Base-by-base conservation (phyloP, 805 yeast genomes). In the Henningerozyma blattae region DNA sequence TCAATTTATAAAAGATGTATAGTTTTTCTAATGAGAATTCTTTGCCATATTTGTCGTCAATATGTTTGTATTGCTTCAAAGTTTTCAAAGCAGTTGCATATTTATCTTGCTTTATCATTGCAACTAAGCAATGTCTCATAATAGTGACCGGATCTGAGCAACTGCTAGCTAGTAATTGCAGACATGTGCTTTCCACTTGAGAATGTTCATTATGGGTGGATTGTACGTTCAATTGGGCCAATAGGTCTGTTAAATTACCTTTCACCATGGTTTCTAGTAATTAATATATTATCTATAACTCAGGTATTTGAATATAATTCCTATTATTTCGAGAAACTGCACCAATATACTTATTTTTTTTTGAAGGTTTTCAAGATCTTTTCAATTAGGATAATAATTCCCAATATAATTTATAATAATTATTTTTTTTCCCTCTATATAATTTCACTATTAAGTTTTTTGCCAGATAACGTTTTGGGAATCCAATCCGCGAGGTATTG, bases 51-150 rank as follows among this genome's bases (percentile, higher is more conserved):
- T 62, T 48, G 5, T 59, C 64, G 14, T 58, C 59, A 1, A 65
- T 54, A 14, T 62, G 59, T 9, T 46, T 43, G 31, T 54, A 46
- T 32, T 64, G 56, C 15, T 58, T 46, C 30, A 77, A 48, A 27
- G 73, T 45, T 30, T 64, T 59, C 13, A 56, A 45, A 0, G 81
- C 85, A 36, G 60, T 56, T 33, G 59, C 54, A 49, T 79, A 80
- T 40, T 68, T 68, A 49, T 79, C 87, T 47, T 72, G 59, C 46
- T 76, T 73, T 53, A 79, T 77, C 46, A 75, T 56, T 2, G 86
- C 68, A 4, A 76, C 75, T 22, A 78, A 50, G 43, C 75, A 72
- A 32, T 62, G 57, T 39, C 58, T 66, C 27, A 70, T 33, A 9
- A 48, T 42, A 9, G 35, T 34, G 10, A 35, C 43, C 7, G 45